These are phyloP conservation scores for Aureobasidium sp. DNA, from an alignment of 2,329 filamentous ascomycete genomes.

Conservation along the genomic window DNA sequence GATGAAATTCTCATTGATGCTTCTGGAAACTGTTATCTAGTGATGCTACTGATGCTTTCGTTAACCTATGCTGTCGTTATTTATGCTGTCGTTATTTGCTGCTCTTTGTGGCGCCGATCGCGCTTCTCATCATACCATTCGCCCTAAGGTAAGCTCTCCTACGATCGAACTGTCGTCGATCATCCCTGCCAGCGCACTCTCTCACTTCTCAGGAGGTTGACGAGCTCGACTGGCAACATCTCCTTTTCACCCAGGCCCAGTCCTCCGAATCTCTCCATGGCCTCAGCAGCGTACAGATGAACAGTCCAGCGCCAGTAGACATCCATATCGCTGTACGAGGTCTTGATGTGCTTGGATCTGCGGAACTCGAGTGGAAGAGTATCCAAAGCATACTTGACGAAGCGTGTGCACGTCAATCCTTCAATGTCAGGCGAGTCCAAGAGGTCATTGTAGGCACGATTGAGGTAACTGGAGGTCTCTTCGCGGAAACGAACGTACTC, in stretches of 20 bases:
- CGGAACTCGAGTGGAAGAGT: slow-evolving; percentile 3
- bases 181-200: slow-evolving; percentile 21
- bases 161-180: not conserved
- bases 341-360: slow-evolving; percentile 18
- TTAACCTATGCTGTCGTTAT: not conserved
- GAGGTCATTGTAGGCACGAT: slow-evolving; percentile 27
- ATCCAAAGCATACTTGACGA: slow-evolving; percentile 19
- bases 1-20: not conserved
- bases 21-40: not conserved
- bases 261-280: slow-evolving; percentile 19
- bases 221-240: slow-evolving; percentile 20
- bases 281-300: slow-evolving; percentile 19
- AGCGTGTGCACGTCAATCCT: slow-evolving; percentile 18
- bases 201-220: slow-evolving; percentile 19
- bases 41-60: not conserved
- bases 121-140: not conserved
- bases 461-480: slow-evolving; percentile 27
- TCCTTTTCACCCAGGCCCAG: slow-evolving; percentile 20
- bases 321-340: slow-evolving; percentile 14
- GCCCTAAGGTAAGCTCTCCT: too few relatives aligned
- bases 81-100: not conserved
- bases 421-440: slow-evolving; percentile 27
- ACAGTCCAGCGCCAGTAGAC: slow-evolving; percentile 41
- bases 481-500: slow-evolving; percentile 37
- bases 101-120: not conserved